Percentiles rank a stretch among this genome's conserved stretches.
Evolutionary conservation across 1,284 basidiomycete genomes (phyloP).

Genomic region (Microbotryum lychnidis-dioicae): DNA sequence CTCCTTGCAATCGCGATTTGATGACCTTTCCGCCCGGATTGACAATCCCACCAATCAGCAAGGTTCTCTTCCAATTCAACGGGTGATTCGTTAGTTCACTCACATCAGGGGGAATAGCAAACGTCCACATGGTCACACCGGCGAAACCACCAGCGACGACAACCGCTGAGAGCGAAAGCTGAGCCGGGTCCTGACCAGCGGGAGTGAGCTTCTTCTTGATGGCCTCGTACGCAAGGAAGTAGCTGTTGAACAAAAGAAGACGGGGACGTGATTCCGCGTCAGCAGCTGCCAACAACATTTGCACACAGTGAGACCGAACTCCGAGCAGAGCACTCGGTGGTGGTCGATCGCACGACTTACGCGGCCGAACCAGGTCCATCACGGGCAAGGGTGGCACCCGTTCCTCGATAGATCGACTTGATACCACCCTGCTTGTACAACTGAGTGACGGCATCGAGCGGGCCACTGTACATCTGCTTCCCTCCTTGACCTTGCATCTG

Average conservation of each 20-base stretch:
- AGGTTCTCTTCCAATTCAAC: constrained; percentile 19
- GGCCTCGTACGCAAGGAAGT: constrained; percentile 95
- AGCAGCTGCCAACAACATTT: neutral
- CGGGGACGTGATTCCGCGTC: neutral
- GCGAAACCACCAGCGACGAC: constrained; percentile 89
- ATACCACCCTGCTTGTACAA: constrained; percentile 92
- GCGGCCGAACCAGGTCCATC: constrained; percentile 96
- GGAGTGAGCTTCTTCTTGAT: constrained; percentile 80
- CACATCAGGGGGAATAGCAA: constrained; percentile 91
- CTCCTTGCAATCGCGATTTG: constrained; percentile 95
- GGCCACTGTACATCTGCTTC: constrained; percentile 74
- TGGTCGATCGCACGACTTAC: constrained; percentile 38
- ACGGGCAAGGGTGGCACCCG: constrained; percentile 79
- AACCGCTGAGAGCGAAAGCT: constrained; percentile 79
- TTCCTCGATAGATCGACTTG: constrained; percentile 86
- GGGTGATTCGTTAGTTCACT: constrained; percentile 36
- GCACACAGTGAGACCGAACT: neutral
- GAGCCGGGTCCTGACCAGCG: constrained; percentile 60
- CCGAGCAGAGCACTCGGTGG: neutral
- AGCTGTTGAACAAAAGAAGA: constrained; percentile 47
- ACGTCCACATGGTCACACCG: constrained; percentile 94
- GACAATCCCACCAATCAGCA: constrained; percentile 31
- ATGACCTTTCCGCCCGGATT: constrained; percentile 55
- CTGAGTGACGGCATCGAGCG: constrained; percentile 81
- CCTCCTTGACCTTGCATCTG: constrained; percentile 84